Percentiles rank a stretch among this genome's conserved stretches.
Conservation (phyloP, 768 basidiomycete species). For the Lepiota venenata region DNA sequence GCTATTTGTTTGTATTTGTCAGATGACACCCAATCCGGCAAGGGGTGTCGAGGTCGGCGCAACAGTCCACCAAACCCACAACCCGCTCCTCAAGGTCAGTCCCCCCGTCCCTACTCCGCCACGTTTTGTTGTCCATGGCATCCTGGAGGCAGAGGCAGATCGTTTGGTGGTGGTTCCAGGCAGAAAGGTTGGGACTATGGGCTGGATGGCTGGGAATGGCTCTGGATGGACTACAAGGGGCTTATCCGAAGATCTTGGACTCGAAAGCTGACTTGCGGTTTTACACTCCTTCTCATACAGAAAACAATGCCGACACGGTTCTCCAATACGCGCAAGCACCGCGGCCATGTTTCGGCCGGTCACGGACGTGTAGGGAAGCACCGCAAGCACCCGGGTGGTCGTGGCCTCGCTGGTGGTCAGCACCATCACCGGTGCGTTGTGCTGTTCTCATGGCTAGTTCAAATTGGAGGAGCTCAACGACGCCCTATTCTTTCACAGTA, state of each 20-base stretch:
- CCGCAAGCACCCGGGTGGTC: conserved; percentile 99
- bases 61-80: conserved; percentile 39
- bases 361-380: conserved; percentile 99
- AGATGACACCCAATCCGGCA: conserved; percentile 24
- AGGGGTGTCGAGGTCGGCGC: conserved; percentile 21
- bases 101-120: conserved; percentile 20
- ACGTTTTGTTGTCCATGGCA: conserved; percentile 10
- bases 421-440: conserved; percentile 92
- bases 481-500: conserved; percentile 40
- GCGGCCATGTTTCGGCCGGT: conserved; percentile 99
- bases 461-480: not conserved
- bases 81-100: conserved; percentile 68
- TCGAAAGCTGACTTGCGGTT: conserved; percentile 19
- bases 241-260: not conserved
- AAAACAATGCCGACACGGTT: conserved; percentile 89
- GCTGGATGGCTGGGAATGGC: conserved; percentile 34
- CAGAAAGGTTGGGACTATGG: conserved; percentile 24
- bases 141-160: conserved; percentile 1
- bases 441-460: not conserved
- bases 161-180: conserved; percentile 14
- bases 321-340: conserved; percentile 98
- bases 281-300: conserved; percentile 22
- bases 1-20: conserved; percentile 27
- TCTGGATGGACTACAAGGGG: conserved; percentile 48
- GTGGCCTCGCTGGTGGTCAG: conserved; percentile 99